phyloP scores from a whole-genome alignment of 176 grass and related monocot species.

The Rhynchospora tenuis region DNA sequence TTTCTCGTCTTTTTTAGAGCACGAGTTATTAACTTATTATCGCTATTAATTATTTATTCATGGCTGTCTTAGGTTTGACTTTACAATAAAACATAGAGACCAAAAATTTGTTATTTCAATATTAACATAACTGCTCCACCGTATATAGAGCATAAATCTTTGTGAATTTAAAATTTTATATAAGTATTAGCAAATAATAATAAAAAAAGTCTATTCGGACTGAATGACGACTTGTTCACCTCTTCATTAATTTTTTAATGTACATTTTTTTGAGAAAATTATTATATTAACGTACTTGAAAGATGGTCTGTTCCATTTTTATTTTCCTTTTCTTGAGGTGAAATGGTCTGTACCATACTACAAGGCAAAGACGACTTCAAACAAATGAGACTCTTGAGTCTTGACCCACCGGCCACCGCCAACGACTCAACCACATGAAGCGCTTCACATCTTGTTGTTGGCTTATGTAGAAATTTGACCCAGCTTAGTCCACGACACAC shows the following conservation, averaged over 20 bases:
- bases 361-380: neutral
- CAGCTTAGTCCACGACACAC: neutral
- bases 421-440: neutral
- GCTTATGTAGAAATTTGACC: neutral
- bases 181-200: neutral
- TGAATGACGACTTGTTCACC: neutral
- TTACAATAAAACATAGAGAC: neutral
- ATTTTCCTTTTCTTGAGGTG: no score
- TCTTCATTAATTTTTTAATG: neutral
- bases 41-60: no score
- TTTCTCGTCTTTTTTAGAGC: no score
- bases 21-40: no score
- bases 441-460: neutral
- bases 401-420: no score
- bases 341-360: neutral
- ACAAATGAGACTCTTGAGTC: neutral
- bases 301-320: neutral
- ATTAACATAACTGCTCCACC: neutral
- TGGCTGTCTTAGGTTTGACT: neutral
- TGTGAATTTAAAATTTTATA: neutral
- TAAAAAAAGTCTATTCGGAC: neutral
- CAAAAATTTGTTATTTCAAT: neutral
- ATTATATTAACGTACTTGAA: neutral
- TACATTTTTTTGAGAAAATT: no score
- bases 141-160: neutral